Conservation (phyloP, 495 filamentous ascomycete genomes). For the Penicillium steckii region DNA sequence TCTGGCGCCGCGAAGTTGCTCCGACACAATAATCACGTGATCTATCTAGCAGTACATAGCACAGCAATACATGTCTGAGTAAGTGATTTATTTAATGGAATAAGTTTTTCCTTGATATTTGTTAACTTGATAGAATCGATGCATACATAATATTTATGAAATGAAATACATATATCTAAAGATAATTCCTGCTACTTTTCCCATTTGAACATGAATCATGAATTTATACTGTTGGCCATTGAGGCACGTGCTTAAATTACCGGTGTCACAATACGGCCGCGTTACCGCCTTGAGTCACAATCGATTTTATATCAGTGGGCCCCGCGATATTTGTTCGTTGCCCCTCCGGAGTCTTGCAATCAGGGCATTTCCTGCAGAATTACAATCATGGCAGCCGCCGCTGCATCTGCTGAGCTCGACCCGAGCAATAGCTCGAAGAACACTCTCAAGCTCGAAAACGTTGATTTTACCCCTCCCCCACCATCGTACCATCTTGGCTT, state of each 20-base stretch:
- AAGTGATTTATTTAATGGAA: neutral
- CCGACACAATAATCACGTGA: slow-evolving; percentile 28
- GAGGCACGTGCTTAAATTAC: slow-evolving; percentile 8
- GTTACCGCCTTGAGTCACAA: slow-evolving; percentile 21
- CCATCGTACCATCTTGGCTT: slow-evolving; percentile 13
- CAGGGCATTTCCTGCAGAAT: slow-evolving; percentile 17
- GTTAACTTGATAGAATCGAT: neutral
- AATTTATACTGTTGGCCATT: neutral
- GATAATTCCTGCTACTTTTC: too few species aligned
- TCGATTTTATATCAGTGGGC: slow-evolving; percentile 26
- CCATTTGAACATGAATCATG: neutral
- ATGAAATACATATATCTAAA: too few species aligned
- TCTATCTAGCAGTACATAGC: neutral
- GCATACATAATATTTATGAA: too few species aligned
- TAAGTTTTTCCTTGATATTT: neutral
- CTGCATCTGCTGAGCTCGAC: slow-evolving; percentile 57
- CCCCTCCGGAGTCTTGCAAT: slow-evolving; percentile 27
- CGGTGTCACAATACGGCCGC: slow-evolving; percentile 10
- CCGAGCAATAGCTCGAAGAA: slow-evolving; percentile 61
- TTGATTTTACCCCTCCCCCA: slow-evolving; percentile 37
- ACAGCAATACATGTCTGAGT: too few species aligned
- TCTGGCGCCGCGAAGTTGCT: slow-evolving; percentile 28
- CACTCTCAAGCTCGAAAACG: slow-evolving; percentile 74
- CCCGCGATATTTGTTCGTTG: slow-evolving; percentile 32
- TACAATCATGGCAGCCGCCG: slow-evolving; percentile 52